Evolutionary conservation across 2,329 filamentous ascomycete genomes (phyloP).

Genomic region (Colletotrichum sidae): DNA sequence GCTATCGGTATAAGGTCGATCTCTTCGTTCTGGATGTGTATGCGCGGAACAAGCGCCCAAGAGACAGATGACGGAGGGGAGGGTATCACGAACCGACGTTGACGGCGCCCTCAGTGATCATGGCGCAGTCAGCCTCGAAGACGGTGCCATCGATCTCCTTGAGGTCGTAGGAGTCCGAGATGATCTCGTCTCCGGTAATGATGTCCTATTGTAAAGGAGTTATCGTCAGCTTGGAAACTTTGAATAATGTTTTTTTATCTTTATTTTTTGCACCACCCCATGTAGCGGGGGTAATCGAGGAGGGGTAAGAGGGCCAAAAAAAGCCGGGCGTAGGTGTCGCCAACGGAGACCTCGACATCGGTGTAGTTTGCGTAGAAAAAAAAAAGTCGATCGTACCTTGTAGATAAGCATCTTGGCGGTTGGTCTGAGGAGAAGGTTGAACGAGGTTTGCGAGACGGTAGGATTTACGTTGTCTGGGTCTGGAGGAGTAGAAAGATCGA

Average conservation of each 20-base stretch:
- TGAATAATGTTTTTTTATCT: conserved; percentile 4
- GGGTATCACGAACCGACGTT: conserved; percentile 71
- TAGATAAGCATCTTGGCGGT: conserved; percentile 78
- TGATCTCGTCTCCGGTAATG: conserved; percentile 90
- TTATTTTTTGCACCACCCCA: conserved; percentile 1
- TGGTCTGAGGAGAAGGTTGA: conserved; percentile 46
- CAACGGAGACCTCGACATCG: not conserved
- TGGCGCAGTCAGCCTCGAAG: conserved; percentile 92
- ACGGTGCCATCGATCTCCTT: conserved; percentile 82
- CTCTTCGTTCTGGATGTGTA: not conserved
- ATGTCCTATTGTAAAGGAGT: conserved; percentile 75
- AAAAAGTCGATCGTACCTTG: conserved; percentile 63
- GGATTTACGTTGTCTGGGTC: conserved; percentile 35
- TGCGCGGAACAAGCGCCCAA: conserved; percentile 21
- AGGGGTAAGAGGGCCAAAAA: conserved; percentile 23
- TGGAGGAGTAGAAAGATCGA: conserved; percentile 20
- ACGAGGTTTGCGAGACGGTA: conserved; percentile 38
- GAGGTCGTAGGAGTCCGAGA: conserved; percentile 93
- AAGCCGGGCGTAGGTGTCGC: not conserved
- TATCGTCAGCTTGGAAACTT: conserved; percentile 34
- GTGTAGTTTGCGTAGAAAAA: not conserved
- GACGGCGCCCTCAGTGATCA: conserved; percentile 84
- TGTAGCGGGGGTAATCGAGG: conserved; percentile 10
- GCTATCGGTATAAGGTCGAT: not conserved
- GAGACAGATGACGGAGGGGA: not conserved